A percentile compares a stretch with the other conserved stretches of the same genome.
phyloP scores from a whole-genome alignment of 2,329 filamentous ascomycete genomes.

The Trichophyton schoenleinii region DNA sequence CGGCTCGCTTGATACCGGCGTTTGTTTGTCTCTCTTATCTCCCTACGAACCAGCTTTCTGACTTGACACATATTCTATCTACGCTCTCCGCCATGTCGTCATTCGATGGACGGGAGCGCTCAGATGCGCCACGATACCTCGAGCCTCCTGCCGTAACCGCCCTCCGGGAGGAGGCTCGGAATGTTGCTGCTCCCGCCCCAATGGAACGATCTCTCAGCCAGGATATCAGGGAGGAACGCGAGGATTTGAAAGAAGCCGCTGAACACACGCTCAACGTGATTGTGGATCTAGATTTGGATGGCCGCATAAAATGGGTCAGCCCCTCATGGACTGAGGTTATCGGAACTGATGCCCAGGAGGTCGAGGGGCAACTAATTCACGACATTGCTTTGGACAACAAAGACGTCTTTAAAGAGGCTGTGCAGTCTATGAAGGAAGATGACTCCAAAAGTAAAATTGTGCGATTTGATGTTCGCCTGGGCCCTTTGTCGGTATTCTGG shows the following conservation, averaged over 20 bases:
- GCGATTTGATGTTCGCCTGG: slow-evolving; percentile 61
- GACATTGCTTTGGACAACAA: slow-evolving; percentile 73
- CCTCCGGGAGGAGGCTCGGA: slow-evolving; percentile 33
- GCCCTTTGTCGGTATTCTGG: slow-evolving; percentile 53
- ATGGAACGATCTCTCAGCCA: slow-evolving; percentile 61
- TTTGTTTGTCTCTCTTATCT: neutral
- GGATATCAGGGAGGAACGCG: slow-evolving; percentile 82
- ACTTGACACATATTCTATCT: neutral
- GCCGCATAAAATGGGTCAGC: slow-evolving; percentile 88
- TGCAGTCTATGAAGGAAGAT: slow-evolving; percentile 82
- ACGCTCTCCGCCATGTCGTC: slow-evolving; percentile 17
- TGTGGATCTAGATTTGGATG: slow-evolving; percentile 81
- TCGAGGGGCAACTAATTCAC: slow-evolving; percentile 65
- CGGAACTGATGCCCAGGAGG: slow-evolving; percentile 59
- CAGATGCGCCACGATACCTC: slow-evolving; percentile 23
- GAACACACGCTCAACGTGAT: slow-evolving; percentile 96
- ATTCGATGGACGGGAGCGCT: slow-evolving; percentile 23
- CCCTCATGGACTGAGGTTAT: slow-evolving; percentile 92
- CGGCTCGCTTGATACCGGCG: neutral
- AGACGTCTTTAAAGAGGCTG: slow-evolving; percentile 64
- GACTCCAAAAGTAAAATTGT: slow-evolving; percentile 87
- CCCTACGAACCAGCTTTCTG: neutral
- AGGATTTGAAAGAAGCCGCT: slow-evolving; percentile 87
- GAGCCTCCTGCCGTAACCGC: slow-evolving; percentile 34
- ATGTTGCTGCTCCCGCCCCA: slow-evolving; percentile 16